These are phyloP conservation scores for Xylaria sp. DNA, from an alignment of 495 filamentous ascomycete genomes.

Conservation along the genomic window DNA sequence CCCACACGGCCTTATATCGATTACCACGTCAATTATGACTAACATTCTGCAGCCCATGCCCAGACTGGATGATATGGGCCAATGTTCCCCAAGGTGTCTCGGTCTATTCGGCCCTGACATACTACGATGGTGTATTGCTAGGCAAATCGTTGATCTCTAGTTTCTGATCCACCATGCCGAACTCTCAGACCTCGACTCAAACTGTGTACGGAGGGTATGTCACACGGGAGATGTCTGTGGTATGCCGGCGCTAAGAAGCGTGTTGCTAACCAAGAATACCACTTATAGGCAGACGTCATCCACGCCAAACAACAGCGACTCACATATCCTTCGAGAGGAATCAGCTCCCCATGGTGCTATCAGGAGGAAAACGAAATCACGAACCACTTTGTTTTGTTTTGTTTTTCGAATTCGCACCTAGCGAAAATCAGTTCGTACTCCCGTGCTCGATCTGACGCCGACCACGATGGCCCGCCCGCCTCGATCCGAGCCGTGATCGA, in stretches of 20 bases:
- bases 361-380: too few species aligned
- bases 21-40: constrained; percentile 23
- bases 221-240: background rate
- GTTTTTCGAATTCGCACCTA: too few species aligned
- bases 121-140: too few species aligned
- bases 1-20: background rate
- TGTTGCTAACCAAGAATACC: background rate
- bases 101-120: too few species aligned
- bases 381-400: too few species aligned
- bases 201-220: constrained; percentile 11
- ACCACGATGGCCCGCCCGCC: background rate
- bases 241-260: too few species aligned
- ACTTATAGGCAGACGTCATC: background rate
- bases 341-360: too few species aligned
- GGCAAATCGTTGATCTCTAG: too few species aligned
- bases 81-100: too few species aligned
- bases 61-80: too few species aligned
- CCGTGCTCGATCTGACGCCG: background rate
- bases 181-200: background rate
- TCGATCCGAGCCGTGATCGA: background rate
- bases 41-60: too few species aligned
- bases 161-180: background rate
- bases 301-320: background rate
- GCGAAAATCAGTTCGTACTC: background rate
- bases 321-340: background rate